Conservation (phyloP, 352 stramenopile species). For the Phytopythium mirpurense region DNA sequence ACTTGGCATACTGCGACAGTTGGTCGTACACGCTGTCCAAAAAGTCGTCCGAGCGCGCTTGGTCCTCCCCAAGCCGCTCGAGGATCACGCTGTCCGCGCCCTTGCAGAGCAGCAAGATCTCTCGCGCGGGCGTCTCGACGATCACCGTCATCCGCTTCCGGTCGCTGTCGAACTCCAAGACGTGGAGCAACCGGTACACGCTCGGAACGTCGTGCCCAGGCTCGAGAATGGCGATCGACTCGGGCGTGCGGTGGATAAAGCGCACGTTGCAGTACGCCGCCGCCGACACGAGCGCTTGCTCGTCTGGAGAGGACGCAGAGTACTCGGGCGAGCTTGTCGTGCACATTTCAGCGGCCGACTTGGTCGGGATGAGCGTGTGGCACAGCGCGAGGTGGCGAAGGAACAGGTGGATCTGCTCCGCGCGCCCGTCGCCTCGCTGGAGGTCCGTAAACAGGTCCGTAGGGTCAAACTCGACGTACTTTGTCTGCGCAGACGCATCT, state of each 20-base stretch:
- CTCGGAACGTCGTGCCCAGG: slow-evolving; percentile 21
- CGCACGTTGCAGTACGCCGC: slow-evolving; percentile 74
- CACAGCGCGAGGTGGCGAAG: slow-evolving; percentile 76
- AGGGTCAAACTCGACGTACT: slow-evolving; percentile 71
- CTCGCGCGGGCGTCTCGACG: slow-evolving; percentile 62
- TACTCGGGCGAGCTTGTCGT: slow-evolving; percentile 70
- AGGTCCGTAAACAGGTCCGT: slow-evolving; percentile 61
- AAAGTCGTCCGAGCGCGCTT: slow-evolving; percentile 11
- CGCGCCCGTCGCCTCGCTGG: slow-evolving; percentile 26
- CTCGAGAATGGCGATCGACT: slow-evolving; percentile 50
- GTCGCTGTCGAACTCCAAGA: slow-evolving; percentile 97
- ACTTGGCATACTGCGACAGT: slow-evolving; percentile 59
- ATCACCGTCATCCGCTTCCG: slow-evolving; percentile 98
- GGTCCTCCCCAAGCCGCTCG: slow-evolving; percentile 43
- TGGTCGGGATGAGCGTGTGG: slow-evolving; percentile 74
- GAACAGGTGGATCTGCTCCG: slow-evolving; percentile 46
- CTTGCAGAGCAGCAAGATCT: slow-evolving; percentile 70
- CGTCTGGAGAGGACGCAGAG: slow-evolving; percentile 77
- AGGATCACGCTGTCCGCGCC: slow-evolving; percentile 81
- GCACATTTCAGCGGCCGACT: slow-evolving; percentile 64
- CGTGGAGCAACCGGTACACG: slow-evolving; percentile 88
- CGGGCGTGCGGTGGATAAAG: slow-evolving; percentile 70
- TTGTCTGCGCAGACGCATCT: background rate
- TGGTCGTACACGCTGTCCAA: slow-evolving; percentile 30
- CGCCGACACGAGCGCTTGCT: slow-evolving; percentile 71